Base-by-base conservation (phyloP, 1,139 yeast species). In the Pichia sp. region DNA sequence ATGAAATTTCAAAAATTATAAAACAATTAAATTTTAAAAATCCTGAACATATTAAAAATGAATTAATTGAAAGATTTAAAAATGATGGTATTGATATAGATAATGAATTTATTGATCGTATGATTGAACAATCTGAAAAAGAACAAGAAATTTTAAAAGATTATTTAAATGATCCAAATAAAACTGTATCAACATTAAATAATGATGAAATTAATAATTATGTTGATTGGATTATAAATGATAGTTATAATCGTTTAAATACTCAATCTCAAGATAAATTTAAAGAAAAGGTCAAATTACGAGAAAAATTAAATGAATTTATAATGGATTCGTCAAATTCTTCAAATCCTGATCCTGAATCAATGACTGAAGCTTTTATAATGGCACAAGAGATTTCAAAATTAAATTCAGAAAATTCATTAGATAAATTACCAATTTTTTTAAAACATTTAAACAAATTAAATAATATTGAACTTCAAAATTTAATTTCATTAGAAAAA, bases 181-280 rank as follows among this genome's bases (percentile, higher is more conserved):
- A 45, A 6, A 46, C 52, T 3, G 40, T 48, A 7, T 40, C 49
- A 3, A 45, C 52, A 31, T 35, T 56, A 12, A 46, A 48, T 12
- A 37, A 46, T 26, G 52, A 54, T 9, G 61, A 59, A 43, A 37
- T 59, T 25, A 41, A 49, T 9, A 40, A 37, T 2, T 55, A 52
- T 40, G 37, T 60, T n/a, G 62, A 60, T 27, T 56, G 61, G 62
- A 40, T 60, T 24, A 51, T 60, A 3, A 42, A 46, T 9, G 63
- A 59, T 41, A 51, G 57, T 8, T 23, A 35, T 7, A 47, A 46
- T 22, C 43, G 49, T 32, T 27, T 60, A 6, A 31, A 39, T 4
- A 38, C 41, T 8, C 56, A 51, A 29, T 30, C 45, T 24, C 37
- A 36, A 22, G 43, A 41, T 30, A 26, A n/a, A 24, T 39, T 28